Conservation (phyloP, 495 filamentous ascomycete species). For the Sporormia fimetaria region DNA sequence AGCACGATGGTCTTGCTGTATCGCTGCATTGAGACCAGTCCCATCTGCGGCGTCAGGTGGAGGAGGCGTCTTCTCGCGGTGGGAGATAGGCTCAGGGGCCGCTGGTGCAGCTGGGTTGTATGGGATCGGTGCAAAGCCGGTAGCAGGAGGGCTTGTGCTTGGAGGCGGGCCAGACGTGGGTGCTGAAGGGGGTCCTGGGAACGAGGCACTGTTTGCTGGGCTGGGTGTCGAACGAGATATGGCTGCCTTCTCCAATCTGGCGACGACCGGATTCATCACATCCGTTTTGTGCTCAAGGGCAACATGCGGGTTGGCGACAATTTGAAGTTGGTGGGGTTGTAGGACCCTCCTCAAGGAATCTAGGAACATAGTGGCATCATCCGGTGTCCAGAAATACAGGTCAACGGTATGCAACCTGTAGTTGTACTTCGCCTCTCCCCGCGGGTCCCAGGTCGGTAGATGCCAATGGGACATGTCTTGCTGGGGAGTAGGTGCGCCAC, state of each 20-base stretch:
- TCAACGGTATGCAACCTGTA: slow-evolving; percentile 74
- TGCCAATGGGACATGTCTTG: slow-evolving; percentile 57
- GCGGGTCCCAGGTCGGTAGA: slow-evolving; percentile 57
- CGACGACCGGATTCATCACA: slow-evolving; percentile 72
- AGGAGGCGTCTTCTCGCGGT: slow-evolving; percentile 85
- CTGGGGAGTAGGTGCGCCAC: slow-evolving; percentile 18
- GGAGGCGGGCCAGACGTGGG: slow-evolving; percentile 36
- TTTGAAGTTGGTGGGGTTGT: slow-evolving; percentile 46
- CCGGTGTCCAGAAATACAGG: slow-evolving; percentile 77
- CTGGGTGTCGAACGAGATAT: slow-evolving; percentile 40
- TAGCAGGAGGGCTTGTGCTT: too few relatives aligned
- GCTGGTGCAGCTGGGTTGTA: slow-evolving; percentile 87
- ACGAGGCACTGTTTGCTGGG: slow-evolving; percentile 32
- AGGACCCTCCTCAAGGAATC: slow-evolving; percentile 51
- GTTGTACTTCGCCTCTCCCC: slow-evolving; percentile 57
- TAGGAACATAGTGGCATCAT: slow-evolving; percentile 64
- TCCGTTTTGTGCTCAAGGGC: slow-evolving; percentile 39
- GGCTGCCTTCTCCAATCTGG: slow-evolving; percentile 71
- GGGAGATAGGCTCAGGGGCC: slow-evolving; percentile 68
- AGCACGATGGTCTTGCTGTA: slow-evolving; percentile 49
- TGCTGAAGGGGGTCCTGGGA: slow-evolving; percentile 35
- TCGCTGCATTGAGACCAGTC: slow-evolving; percentile 60
- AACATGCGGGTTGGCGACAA: slow-evolving; percentile 44
- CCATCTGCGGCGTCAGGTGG: slow-evolving; percentile 57
- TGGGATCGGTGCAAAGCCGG: slow-evolving; percentile 53